Conservation (phyloP, 495 filamentous ascomycete genomes). For the Penicillium psychrofluorescens region DNA sequence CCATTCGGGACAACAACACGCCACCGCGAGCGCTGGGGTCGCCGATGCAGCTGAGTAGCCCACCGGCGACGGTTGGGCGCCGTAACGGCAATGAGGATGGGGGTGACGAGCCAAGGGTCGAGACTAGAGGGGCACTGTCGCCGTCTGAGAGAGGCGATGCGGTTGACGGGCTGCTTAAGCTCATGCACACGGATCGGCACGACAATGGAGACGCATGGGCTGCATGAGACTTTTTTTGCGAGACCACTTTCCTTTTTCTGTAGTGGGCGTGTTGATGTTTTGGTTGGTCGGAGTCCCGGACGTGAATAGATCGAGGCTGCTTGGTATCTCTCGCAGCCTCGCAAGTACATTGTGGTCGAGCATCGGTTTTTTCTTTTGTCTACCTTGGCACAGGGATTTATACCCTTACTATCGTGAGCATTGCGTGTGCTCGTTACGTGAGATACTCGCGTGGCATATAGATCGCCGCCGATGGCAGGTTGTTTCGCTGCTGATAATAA, state of each 20-base stretch:
- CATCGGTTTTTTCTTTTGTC: neutral
- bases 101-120: conserved; percentile 5
- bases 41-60: conserved; percentile 34
- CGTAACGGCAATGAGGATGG: neutral
- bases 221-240: conserved; percentile 2
- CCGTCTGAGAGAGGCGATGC: conserved; percentile 34
- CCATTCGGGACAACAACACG: conserved; percentile 18
- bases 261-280: conserved; percentile 1
- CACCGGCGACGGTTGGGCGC: conserved; percentile 22
- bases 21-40: conserved; percentile 15
- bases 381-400: neutral
- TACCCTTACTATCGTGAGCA: too few species aligned
- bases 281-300: neutral
- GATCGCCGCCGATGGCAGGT: too few species aligned
- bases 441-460: too few species aligned
- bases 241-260: neutral
- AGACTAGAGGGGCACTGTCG: conserved; percentile 10
- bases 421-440: too few species aligned
- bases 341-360: neutral
- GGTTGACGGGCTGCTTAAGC: conserved; percentile 34
- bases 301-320: too few species aligned
- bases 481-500: conserved; percentile 6
- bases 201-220: conserved; percentile 13
- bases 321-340: too few species aligned
- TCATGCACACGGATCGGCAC: conserved; percentile 29